Evolutionary conservation across 2,329 filamentous ascomycete genomes (phyloP).

Genomic region (Xylaria sp.): DNA sequence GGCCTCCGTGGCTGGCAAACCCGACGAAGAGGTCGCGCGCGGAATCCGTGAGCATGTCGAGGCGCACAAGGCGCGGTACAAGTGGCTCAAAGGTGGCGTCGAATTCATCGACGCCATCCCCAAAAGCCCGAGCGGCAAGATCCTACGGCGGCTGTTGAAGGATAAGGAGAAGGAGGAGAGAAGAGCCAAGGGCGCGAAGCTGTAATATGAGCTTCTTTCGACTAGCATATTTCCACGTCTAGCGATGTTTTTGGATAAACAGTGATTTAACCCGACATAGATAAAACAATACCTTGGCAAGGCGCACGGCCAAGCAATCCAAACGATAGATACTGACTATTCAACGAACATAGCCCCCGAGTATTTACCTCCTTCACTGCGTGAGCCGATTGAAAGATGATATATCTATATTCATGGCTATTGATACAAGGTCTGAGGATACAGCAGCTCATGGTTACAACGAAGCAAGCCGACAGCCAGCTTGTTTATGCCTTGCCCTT

Average conservation of each 20-base stretch:
- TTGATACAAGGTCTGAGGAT: conserved; percentile 1
- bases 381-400: not conserved
- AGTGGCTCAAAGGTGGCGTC: conserved; percentile 65
- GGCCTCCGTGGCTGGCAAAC: conserved; percentile 48
- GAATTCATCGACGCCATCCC: conserved; percentile 69
- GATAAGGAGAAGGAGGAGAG: conserved; percentile 74
- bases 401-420: conserved; percentile 9
- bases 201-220: conserved; percentile 54
- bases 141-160: conserved; percentile 69
- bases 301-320: not conserved
- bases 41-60: conserved; percentile 65
- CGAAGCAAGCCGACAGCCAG: not conserved
- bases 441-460: conserved; percentile 3
- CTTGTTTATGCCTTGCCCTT: conserved; percentile 65
- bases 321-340: no score
- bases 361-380: not conserved
- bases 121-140: conserved; percentile 74
- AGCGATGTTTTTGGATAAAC: not conserved
- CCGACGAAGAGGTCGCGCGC: conserved; percentile 54
- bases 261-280: no score
- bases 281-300: not conserved
- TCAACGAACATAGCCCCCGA: not conserved
- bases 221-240: not conserved
- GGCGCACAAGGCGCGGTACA: conserved; percentile 68
- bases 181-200: conserved; percentile 68